Evolutionary conservation across 140 eudicot species (phyloP).

Genomic region (Anethum foeniculum): DNA sequence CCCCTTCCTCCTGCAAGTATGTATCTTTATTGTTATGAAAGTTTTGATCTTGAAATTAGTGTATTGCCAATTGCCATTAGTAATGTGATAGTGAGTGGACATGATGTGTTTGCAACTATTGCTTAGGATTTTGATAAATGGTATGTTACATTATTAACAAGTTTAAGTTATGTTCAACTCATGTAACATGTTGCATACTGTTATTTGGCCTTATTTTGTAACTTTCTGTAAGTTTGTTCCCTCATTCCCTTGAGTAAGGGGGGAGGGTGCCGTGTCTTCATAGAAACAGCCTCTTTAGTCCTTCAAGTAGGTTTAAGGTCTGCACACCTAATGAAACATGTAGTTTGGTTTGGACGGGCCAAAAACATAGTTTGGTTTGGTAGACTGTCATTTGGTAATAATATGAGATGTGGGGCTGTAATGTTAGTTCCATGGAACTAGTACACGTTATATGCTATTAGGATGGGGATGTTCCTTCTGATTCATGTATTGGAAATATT

Average conservation of each 20-base stretch:
- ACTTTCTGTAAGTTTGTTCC: not conserved
- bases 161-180: not conserved
- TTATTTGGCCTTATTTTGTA: not conserved
- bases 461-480: not conserved
- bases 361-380: not conserved
- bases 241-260: not conserved
- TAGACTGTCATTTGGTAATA: not conserved
- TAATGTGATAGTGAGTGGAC: not conserved
- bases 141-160: not conserved
- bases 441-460: not conserved
- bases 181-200: not conserved
- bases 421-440: not conserved
- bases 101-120: not conserved
- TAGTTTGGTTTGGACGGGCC: not conserved
- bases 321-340: not conserved
- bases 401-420: not conserved
- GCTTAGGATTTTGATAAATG: not conserved
- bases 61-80: not conserved
- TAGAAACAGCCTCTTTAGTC: not conserved
- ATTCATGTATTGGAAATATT: not conserved
- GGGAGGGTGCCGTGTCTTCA: not conserved
- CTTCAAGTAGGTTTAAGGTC: not conserved
- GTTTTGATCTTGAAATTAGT: not conserved
- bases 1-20: constrained; percentile 65
- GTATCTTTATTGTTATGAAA: constrained; percentile 21